A percentile compares a stretch with the other conserved stretches of the same genome.
Evolutionary conservation across 371 early-diverging fungal species (phyloP).

Genomic region (Mortierella sp.): DNA sequence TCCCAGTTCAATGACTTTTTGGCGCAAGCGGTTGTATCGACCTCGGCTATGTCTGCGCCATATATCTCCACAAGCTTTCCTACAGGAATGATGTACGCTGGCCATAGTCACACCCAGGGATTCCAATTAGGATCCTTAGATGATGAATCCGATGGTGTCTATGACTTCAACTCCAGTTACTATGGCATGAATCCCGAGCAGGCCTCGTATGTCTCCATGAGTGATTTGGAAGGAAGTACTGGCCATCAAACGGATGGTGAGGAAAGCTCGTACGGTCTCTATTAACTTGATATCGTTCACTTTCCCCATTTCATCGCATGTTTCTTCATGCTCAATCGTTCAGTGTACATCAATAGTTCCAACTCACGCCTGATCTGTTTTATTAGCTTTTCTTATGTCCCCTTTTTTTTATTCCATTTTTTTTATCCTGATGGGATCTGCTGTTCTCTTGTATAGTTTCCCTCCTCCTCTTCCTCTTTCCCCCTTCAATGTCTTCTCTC

Average conservation of each 20-base stretch:
- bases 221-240: constrained; percentile 53
- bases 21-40: constrained; percentile 54
- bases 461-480: neutral
- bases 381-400: neutral
- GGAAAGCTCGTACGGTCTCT: constrained; percentile 51
- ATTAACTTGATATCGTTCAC: constrained; percentile 17
- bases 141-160: constrained; percentile 40
- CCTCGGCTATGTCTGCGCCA: constrained; percentile 28
- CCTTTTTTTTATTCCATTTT: constrained; percentile 3
- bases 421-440: constrained; percentile 4
- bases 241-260: constrained; percentile 57
- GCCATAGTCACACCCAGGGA: constrained; percentile 20
- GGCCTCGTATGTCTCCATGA: constrained; percentile 59
- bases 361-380: constrained; percentile 2
- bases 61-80: constrained; percentile 29
- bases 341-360: neutral
- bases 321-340: constrained; percentile 16
- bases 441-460: constrained; percentile 15
- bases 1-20: constrained; percentile 57
- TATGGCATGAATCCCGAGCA: constrained; percentile 57
- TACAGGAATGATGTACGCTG: constrained; percentile 43
- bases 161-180: constrained; percentile 45
- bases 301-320: neutral
- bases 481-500: neutral
- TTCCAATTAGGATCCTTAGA: constrained; percentile 39